Conservation (phyloP, 805 yeast genomes). For the Grigorovia humatica region DNA sequence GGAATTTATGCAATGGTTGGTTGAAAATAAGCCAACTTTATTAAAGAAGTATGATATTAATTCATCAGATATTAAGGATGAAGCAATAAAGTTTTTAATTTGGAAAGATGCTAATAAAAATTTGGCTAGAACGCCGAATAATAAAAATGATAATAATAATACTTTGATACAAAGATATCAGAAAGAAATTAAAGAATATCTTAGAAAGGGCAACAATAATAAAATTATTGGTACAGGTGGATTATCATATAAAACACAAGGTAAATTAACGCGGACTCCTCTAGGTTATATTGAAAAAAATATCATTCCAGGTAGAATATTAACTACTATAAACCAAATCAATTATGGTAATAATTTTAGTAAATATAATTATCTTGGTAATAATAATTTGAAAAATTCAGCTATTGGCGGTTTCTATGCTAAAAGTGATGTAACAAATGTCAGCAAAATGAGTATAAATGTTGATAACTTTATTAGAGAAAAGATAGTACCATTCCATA, state of each 20-base stretch:
- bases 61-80: conserved; percentile 28
- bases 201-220: conserved; percentile 1
- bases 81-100: conserved; percentile 34
- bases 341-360: conserved; percentile 1
- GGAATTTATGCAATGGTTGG: conserved; percentile 46
- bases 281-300: conserved; percentile 48
- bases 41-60: conserved; percentile 21
- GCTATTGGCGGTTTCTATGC: conserved; percentile 53
- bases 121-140: no score
- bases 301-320: conserved; percentile 59
- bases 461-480: conserved; percentile 36
- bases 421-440: conserved; percentile 27
- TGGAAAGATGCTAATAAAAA: conserved; percentile 3
- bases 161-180: conserved; percentile 5
- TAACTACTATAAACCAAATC: conserved; percentile 1
- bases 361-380: conserved; percentile 29
- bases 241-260: conserved; percentile 55
- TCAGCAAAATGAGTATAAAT: conserved; percentile 24
- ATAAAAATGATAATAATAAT: not conserved
- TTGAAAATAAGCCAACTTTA: conserved; percentile 39
- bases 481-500: conserved; percentile 34
- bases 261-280: conserved; percentile 60
- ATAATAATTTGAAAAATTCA: conserved; percentile 31
- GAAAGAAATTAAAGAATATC: not conserved
- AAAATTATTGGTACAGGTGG: conserved; percentile 65